Conservation (phyloP, 805 yeast species). For the Barnettozyma populi region DNA sequence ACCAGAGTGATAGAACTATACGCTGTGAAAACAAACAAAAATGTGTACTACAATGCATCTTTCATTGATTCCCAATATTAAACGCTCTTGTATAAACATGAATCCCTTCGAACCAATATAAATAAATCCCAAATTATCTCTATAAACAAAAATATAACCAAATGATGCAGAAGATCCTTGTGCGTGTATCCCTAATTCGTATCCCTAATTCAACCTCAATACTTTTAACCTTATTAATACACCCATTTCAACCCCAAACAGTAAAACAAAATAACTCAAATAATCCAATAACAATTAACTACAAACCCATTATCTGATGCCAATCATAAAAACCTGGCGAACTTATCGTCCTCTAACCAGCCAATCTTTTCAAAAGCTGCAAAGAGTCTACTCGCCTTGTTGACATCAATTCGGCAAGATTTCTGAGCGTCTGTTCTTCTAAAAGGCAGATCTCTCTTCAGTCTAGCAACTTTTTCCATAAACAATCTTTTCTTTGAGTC, state of each 20-base stretch:
- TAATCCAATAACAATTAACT: constrained; percentile 8
- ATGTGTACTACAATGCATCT: not conserved
- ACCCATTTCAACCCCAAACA: not conserved
- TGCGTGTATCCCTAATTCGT: not conserved
- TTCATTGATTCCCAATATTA: not conserved
- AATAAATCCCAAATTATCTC: not conserved
- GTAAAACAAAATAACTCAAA: constrained; percentile 20
- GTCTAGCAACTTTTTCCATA: constrained; percentile 78
- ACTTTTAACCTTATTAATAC: not conserved
- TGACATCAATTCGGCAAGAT: constrained; percentile 95
- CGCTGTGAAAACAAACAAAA: too few relatives aligned
- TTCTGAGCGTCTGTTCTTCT: constrained; percentile 98
- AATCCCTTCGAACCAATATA: not conserved
- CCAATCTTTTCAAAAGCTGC: constrained; percentile 95
- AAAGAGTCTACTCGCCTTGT: constrained; percentile 87
- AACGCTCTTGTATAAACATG: not conserved
- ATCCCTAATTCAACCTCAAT: not conserved
- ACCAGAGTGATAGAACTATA: too few relatives aligned
- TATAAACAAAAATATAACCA: not conserved
- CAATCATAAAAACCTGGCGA: constrained; percentile 38
- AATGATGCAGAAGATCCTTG: not conserved
- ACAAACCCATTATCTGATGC: not conserved
- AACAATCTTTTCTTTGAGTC: constrained; percentile 82
- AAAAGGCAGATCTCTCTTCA: constrained; percentile 73
- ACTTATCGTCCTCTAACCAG: constrained; percentile 81